Percentiles rank a stretch among this genome's conserved stretches.
Conservation (phyloP, 495 filamentous ascomycete genomes). For the Lepidopterella palustris region DNA sequence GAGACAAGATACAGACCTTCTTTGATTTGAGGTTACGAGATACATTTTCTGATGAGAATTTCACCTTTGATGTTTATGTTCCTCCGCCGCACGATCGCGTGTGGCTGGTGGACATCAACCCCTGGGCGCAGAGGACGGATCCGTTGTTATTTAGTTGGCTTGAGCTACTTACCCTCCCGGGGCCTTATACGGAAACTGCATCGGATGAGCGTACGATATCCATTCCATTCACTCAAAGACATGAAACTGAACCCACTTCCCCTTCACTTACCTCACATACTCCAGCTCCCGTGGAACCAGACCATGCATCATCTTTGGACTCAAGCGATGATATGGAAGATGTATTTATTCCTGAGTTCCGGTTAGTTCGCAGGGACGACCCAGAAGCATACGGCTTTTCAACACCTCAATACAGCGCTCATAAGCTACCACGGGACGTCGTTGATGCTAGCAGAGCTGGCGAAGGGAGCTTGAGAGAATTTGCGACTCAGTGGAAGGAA, state of each 20-base stretch:
- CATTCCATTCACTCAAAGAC: constrained; percentile 34
- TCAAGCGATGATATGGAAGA: constrained; percentile 50
- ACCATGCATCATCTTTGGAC: background rate
- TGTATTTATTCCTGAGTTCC: constrained; percentile 64
- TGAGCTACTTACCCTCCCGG: constrained; percentile 68
- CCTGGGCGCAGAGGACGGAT: constrained; percentile 88
- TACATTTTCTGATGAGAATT: constrained; percentile 76
- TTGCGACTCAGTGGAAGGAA: constrained; percentile 79
- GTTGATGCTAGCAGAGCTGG: constrained; percentile 82
- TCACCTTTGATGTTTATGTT: constrained; percentile 86
- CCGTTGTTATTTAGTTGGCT: constrained; percentile 84
- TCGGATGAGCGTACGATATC: constrained; percentile 1
- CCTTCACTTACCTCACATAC: too few relatives aligned
- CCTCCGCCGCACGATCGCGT: constrained; percentile 71
- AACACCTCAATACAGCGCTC: constrained; percentile 84
- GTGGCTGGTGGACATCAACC: constrained; percentile 89
- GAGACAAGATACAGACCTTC: constrained; percentile 57
- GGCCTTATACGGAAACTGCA: constrained; percentile 37
- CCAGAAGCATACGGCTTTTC: constrained; percentile 80
- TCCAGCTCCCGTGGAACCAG: too few relatives aligned
- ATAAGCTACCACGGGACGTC: constrained; percentile 90
- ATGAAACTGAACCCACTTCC: too few relatives aligned
- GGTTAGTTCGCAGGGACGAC: constrained; percentile 74
- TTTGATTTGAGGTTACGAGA: constrained; percentile 65
- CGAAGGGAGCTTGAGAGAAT: constrained; percentile 69